These are phyloP conservation scores for Aureobasidium sp. DNA, from an alignment of 2,329 filamentous ascomycete species.

Conservation along the genomic window DNA sequence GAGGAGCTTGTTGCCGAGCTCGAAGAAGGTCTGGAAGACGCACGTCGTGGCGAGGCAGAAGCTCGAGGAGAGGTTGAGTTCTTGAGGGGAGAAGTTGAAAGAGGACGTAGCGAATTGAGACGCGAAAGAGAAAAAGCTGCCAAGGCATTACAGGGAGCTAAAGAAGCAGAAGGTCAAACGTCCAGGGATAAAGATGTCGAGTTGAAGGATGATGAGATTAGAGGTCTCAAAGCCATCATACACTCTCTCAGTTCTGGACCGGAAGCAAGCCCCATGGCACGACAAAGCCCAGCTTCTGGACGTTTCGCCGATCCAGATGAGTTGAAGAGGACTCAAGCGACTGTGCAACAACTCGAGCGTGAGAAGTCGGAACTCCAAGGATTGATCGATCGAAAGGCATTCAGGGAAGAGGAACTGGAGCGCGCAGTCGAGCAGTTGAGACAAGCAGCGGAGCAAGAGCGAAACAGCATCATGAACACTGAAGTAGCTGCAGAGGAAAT, in stretches of 20 bases:
- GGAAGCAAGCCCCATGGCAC: slow-evolving; percentile 20
- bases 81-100: slow-evolving; percentile 85
- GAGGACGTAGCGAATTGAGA: slow-evolving; percentile 78
- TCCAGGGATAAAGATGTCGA: slow-evolving; percentile 65
- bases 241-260: slow-evolving; percentile 83
- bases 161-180: slow-evolving; percentile 30
- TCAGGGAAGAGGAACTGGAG: slow-evolving; percentile 77
- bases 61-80: slow-evolving; percentile 95
- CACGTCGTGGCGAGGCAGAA: slow-evolving; percentile 86
- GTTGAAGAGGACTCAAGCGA: slow-evolving; percentile 50
- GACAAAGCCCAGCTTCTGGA: slow-evolving; percentile 9
- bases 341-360: slow-evolving; percentile 65
- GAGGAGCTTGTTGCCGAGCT: slow-evolving; percentile 95
- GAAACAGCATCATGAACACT: slow-evolving; percentile 44
- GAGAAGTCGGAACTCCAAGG: slow-evolving; percentile 73
- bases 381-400: slow-evolving; percentile 63
- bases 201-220: slow-evolving; percentile 94
- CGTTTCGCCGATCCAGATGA: slow-evolving; percentile 34
- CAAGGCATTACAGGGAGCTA: slow-evolving; percentile 49
- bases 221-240: slow-evolving; percentile 94
- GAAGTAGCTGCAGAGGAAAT: slow-evolving; percentile 37
- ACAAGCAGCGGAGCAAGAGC: slow-evolving; percentile 38
- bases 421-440: slow-evolving; percentile 46
- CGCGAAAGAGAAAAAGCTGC: slow-evolving; percentile 80
- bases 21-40: slow-evolving; percentile 93